Evolutionary conservation across 257 asterid genomes (phyloP).

Genomic region (Nicotiana knightiana): DNA sequence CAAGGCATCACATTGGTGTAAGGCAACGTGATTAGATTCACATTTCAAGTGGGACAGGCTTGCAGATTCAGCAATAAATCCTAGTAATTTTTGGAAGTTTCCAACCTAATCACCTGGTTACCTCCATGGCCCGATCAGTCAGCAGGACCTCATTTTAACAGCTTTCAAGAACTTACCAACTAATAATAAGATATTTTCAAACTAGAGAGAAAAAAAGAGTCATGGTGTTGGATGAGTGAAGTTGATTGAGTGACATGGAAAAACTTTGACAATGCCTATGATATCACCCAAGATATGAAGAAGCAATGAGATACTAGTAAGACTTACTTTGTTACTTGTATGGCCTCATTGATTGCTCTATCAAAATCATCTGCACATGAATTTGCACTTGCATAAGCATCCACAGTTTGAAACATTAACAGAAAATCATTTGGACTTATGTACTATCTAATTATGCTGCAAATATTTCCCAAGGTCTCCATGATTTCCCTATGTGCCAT

Average conservation of each 20-base stretch:
- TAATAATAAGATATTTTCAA: background rate
- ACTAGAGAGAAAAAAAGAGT: background rate
- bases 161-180: background rate
- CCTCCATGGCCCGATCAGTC: background rate
- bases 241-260: background rate
- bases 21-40: background rate
- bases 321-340: conserved; percentile 51
- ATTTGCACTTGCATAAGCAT: background rate
- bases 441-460: background rate
- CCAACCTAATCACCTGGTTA: background rate
- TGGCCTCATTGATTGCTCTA: conserved; percentile 68
- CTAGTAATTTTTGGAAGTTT: background rate
- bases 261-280: background rate
- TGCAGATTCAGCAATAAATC: background rate
- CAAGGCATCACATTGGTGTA: background rate
- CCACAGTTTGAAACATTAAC: background rate
- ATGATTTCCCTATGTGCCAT: background rate
- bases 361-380: conserved; percentile 67
- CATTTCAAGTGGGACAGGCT: background rate
- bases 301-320: background rate
- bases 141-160: background rate
- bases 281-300: background rate
- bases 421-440: background rate
- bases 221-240: background rate
- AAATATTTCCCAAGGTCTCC: background rate